Evolutionary conservation across 192 early-diverging fungal species (phyloP), one percentile per base, ranked within the genome.

Genomic region (Coemansia sp.): DNA sequence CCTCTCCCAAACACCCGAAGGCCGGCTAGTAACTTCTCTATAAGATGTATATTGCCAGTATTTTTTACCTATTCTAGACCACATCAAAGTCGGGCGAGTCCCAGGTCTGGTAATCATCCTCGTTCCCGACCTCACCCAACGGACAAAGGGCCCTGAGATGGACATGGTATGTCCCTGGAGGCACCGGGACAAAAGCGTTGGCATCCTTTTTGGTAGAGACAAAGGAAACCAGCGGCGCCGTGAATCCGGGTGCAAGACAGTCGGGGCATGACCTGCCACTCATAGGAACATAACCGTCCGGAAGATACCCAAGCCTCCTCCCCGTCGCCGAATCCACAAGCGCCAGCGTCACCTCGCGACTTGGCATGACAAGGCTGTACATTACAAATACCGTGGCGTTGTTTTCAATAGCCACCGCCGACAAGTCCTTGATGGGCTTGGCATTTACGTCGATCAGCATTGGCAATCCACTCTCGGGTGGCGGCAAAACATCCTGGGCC

Each of bases 41-140:
- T 51, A 56, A 21, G 2, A 17, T 5, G 20, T 35, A 26, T 11
- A 38, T 16, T 25, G 7, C 5, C 18, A 14, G 26, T 12, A 10
- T 7, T 20, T 39, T 23, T 21, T 13, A 10, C 26, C 16, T 27
- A 11, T 14, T 22, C 20, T 41, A 51, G 14, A 26, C 25, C n/a
- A 77, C 31, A n/a, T 13, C 38, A 38, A 67, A 72, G 11, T 31
- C 27, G 17, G 35, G 42, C 4, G 76, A 73, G 13, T 54, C 44
- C 76, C 76, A 78, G 2, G 39, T 47, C 32, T 78, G 60, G 23
- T 65, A 68, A 38, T 78, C 69, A 4, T 27, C 34, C 3, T 23
- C 26, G 10, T 56, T 66, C 19, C 18, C 48, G 14, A 38, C 22
- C 39, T 69, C 29, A 5, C 76, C 76, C 44, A 73, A 44, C 10